Base-by-base conservation (phyloP, 106 monocot species). In the Platanthera guangdongensis region DNA sequence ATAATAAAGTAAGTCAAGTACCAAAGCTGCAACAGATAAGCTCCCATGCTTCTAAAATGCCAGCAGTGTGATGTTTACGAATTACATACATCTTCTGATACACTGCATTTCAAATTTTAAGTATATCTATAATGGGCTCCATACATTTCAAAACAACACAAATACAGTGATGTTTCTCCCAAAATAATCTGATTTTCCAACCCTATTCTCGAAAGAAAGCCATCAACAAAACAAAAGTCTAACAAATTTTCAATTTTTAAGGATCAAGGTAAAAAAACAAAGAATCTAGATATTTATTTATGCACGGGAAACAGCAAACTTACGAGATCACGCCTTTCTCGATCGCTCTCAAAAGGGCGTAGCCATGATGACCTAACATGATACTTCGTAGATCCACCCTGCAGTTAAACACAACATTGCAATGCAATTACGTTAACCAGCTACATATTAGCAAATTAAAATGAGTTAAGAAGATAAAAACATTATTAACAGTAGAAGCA, bases 261-360 rank as follows among this genome's bases (percentile, higher is more conserved):
- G 39, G 3, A 39, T 39, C 3, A 3, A 39, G 39, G 39, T 39
- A 39, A 39, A 39, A 39, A 39, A 39, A 1, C 32, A 65, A 65
- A 30, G 32, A 10, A 30, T 65, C 59, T 65, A 11, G 12, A 64
- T 9, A 30, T 28, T 32, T 65, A 25, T 65, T 28, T 28, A 0
- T 32, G 32, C 39, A 3, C 28, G 62, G 22, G 12, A 53, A 65
- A 2, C 63, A 45, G 21, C 53, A 81, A 39, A 81, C 96, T 90
- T 72, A 96, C 96, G 84, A 97, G 94, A 78, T 97, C 97, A 72
- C 97, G 91, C 11, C 94, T 91, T 85, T 97, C 97, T 81, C 94
- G 82, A 77, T 97, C 97, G 82, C 97, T 97, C 83, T 97, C 88
- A 73, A 94, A 94, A 77, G 94, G 81, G 15, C 75, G 91, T 18